Percentiles rank a stretch among this genome's conserved stretches.
Evolutionary conservation across 768 basidiomycete species (phyloP).

Genomic region (Agaricus sinodeliciosus): DNA sequence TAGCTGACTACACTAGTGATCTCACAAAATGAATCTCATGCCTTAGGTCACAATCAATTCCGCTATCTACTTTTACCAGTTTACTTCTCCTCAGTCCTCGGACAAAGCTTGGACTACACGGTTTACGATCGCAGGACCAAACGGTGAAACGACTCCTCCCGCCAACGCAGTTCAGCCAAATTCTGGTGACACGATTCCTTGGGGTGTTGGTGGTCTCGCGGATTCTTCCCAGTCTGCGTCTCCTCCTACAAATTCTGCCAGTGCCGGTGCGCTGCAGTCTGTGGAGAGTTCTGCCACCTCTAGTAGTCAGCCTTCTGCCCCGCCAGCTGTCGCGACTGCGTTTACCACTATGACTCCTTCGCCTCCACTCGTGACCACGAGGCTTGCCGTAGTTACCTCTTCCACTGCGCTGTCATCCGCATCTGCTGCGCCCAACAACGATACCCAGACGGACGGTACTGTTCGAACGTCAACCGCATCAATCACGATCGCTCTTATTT

Average conservation of each 20-base stretch:
- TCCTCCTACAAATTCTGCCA: slow-evolving; percentile 24
- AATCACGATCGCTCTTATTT: slow-evolving; percentile 1
- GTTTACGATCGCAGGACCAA: slow-evolving; percentile 59
- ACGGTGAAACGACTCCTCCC: slow-evolving; percentile 40
- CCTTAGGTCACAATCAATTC: slow-evolving; percentile 55
- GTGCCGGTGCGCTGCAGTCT: slow-evolving; percentile 4
- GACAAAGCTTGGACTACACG: slow-evolving; percentile 64
- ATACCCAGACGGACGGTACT: slow-evolving; percentile 4
- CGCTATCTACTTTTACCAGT: slow-evolving; percentile 79
- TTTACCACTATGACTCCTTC: not conserved
- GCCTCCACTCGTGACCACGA: not conserved
- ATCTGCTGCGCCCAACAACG: slow-evolving; percentile 4
- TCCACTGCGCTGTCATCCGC: not conserved
- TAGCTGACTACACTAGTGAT: not conserved
- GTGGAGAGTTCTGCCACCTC: not conserved
- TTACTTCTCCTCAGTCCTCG: slow-evolving; percentile 37
- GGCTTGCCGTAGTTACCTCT: not conserved
- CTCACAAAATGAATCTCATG: not conserved
- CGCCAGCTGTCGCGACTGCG: not conserved
- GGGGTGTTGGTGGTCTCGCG: slow-evolving; percentile 58
- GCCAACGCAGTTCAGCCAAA: slow-evolving; percentile 47
- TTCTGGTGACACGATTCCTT: slow-evolving; percentile 48
- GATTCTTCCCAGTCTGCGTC: slow-evolving; percentile 33
- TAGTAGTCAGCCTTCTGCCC: not conserved
- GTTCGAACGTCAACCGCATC: slow-evolving; percentile 2